Conservation (phyloP, 306 rosid species). For the Ceratonia siliqua region DNA sequence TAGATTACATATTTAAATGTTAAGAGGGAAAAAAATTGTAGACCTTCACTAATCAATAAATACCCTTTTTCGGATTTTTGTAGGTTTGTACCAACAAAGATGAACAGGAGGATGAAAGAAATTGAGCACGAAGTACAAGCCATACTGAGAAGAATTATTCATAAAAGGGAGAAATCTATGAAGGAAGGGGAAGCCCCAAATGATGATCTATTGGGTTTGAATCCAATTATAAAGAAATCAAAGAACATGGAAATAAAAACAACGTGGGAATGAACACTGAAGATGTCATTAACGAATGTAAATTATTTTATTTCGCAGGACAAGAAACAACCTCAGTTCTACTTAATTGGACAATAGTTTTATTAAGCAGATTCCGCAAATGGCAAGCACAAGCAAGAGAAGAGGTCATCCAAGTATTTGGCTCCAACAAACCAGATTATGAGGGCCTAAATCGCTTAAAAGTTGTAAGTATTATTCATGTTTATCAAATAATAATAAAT, state of each 20-base stretch:
- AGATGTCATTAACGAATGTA: constrained; percentile 49
- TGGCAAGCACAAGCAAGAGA: constrained; percentile 56
- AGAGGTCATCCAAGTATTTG: constrained; percentile 41
- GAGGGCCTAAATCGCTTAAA: constrained; percentile 43
- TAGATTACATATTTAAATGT: too few relatives aligned
- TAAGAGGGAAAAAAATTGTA: too few relatives aligned
- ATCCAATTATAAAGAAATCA: constrained; percentile 36
- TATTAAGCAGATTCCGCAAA: constrained; percentile 20
- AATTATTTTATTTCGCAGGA: constrained; percentile 47
- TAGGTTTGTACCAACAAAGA: constrained; percentile 47
- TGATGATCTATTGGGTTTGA: constrained; percentile 44
- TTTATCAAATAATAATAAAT: too few relatives aligned
- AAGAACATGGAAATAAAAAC: too few relatives aligned
- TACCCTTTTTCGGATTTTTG: too few relatives aligned
- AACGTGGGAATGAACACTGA: constrained; percentile 37
- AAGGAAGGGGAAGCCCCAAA: background rate
- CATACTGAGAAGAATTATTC: constrained; percentile 26
- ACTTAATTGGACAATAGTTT: too few relatives aligned
- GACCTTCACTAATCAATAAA: too few relatives aligned
- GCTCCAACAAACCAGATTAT: constrained; percentile 30
- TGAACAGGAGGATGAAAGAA: constrained; percentile 37
- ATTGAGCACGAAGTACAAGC: background rate
- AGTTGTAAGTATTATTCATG: constrained; percentile 48
- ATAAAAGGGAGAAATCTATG: constrained; percentile 34
- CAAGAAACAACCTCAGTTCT: too few relatives aligned